These are phyloP conservation scores for Scleroderma bovista DNA, from an alignment of 768 basidiomycete genomes.

Conservation along the genomic window DNA sequence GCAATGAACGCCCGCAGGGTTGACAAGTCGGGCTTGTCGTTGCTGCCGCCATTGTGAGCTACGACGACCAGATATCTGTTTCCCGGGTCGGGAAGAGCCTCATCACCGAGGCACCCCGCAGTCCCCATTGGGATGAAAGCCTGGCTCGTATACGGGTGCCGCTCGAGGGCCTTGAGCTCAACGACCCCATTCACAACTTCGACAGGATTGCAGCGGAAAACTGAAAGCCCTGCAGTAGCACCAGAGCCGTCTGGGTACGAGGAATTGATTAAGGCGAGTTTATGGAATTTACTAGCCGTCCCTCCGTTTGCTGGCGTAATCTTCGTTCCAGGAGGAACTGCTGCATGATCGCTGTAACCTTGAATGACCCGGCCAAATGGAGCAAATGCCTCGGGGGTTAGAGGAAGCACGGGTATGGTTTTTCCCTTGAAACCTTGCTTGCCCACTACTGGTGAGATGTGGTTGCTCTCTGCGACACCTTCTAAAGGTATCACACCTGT, in stretches of 20 bases:
- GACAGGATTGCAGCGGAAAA: conserved; percentile 74
- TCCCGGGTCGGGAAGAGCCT: conserved; percentile 42
- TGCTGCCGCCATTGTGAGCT: conserved; percentile 66
- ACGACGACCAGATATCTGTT: conserved; percentile 79
- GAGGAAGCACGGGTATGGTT: conserved; percentile 51
- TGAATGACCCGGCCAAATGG: conserved; percentile 91
- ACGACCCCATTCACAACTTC: conserved; percentile 41
- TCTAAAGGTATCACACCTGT: background rate
- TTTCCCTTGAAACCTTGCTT: conserved; percentile 5
- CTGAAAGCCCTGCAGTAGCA: conserved; percentile 68
- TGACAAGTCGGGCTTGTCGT: conserved; percentile 71
- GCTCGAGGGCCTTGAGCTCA: conserved; percentile 71
- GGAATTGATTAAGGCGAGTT: conserved; percentile 65
- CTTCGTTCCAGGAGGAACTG: conserved; percentile 62
- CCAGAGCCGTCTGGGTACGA: conserved; percentile 55
- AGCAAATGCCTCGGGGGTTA: conserved; percentile 83
- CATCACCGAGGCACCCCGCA: conserved; percentile 35
- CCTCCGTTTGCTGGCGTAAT: conserved; percentile 85
- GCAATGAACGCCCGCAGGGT: conserved; percentile 83
- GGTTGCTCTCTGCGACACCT: background rate
- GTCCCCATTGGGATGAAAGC: conserved; percentile 93
- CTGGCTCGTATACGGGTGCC: conserved; percentile 87
- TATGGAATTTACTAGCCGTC: conserved; percentile 90
- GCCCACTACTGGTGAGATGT: background rate
- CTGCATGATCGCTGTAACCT: conserved; percentile 64